phyloP scores from a whole-genome alignment of 1,284 basidiomycete species.

The Taiwanofungus camphoratus region DNA sequence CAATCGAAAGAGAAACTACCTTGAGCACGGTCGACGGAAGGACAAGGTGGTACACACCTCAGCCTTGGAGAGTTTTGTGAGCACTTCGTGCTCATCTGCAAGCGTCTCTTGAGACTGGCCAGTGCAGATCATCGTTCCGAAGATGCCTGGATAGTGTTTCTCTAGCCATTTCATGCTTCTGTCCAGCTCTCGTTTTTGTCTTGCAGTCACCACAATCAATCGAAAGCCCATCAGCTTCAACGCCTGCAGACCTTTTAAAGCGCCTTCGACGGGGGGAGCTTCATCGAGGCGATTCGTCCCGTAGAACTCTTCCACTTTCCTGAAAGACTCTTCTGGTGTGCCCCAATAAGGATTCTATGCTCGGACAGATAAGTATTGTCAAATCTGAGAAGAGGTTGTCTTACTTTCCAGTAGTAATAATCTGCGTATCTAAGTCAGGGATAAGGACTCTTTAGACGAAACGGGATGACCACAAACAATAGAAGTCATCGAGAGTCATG shows the following conservation, averaged over 20 bases:
- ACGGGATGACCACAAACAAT: slow-evolving; percentile 33
- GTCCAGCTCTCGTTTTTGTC: slow-evolving; percentile 51
- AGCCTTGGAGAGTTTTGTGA: slow-evolving; percentile 63
- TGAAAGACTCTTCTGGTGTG: slow-evolving; percentile 49
- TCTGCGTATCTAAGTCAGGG: slow-evolving; percentile 25
- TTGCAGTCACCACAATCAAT: slow-evolving; percentile 72
- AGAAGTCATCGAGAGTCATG: slow-evolving; percentile 51
- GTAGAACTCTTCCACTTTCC: slow-evolving; percentile 61
- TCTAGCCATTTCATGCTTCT: slow-evolving; percentile 66
- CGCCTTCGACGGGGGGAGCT: slow-evolving; percentile 56
- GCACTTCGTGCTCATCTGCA: slow-evolving; percentile 41
- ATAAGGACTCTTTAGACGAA: slow-evolving; percentile 17
- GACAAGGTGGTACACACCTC: slow-evolving; percentile 39
- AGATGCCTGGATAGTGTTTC: slow-evolving; percentile 60
- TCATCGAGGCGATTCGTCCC: slow-evolving; percentile 44
- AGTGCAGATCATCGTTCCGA: slow-evolving; percentile 70
- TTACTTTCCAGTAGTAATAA: slow-evolving; percentile 67
- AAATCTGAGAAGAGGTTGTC: no score
- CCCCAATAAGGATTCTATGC: slow-evolving; percentile 52
- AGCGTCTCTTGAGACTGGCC: slow-evolving; percentile 62
- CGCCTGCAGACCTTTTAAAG: slow-evolving; percentile 50
- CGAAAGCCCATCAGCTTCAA: slow-evolving; percentile 62
- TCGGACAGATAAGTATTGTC: not conserved
- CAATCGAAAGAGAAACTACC: not conserved
- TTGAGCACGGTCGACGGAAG: not conserved